phyloP scores from a whole-genome alignment of 2,329 filamentous ascomycete species.

The Madurella fahalii region DNA sequence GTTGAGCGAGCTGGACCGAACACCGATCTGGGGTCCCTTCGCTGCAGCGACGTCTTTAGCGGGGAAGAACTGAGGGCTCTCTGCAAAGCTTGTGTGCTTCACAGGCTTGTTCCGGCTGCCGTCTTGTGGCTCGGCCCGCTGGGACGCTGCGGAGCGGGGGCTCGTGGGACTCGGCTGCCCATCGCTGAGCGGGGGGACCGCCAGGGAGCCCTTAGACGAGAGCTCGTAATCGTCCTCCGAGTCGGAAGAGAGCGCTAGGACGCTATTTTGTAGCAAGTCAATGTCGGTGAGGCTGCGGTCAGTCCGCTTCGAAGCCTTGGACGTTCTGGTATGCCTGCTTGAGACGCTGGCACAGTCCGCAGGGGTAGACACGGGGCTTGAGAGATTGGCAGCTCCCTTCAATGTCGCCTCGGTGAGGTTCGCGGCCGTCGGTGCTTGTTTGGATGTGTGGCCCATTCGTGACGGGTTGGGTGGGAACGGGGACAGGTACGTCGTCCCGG shows the following conservation, averaged over 20 bases:
- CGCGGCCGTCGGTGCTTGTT: conserved; percentile 8
- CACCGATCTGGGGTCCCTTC: conserved; percentile 21
- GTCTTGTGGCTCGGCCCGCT: conserved; percentile 14
- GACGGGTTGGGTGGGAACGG: conserved; percentile 13
- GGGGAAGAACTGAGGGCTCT: conserved; percentile 40
- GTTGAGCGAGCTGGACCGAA: conserved; percentile 31
- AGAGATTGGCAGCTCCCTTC: conserved; percentile 27
- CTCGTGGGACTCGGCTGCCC: conserved; percentile 25
- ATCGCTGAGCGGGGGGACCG: conserved; percentile 28
- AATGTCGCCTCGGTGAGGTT: conserved; percentile 28
- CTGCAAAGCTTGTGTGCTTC: conserved; percentile 38
- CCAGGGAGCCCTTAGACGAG: conserved; percentile 32
- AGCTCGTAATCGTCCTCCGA: conserved; percentile 46
- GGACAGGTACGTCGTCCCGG: conserved; percentile 16
- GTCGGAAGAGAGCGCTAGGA: conserved; percentile 55
- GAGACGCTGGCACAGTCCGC: conserved; percentile 51
- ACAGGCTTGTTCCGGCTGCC: conserved; percentile 28
- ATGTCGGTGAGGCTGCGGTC: conserved; percentile 45
- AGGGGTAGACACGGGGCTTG: conserved; percentile 28
- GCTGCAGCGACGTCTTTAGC: conserved; percentile 8
- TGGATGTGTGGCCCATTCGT: conserved; percentile 9
- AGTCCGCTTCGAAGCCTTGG: conserved; percentile 49
- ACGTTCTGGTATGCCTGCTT: conserved; percentile 52
- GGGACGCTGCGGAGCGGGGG: conserved; percentile 21
- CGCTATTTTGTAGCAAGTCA: conserved; percentile 52